phyloP scores from a whole-genome alignment of 2,329 filamentous ascomycete species.

The Aspergillus texensis region DNA sequence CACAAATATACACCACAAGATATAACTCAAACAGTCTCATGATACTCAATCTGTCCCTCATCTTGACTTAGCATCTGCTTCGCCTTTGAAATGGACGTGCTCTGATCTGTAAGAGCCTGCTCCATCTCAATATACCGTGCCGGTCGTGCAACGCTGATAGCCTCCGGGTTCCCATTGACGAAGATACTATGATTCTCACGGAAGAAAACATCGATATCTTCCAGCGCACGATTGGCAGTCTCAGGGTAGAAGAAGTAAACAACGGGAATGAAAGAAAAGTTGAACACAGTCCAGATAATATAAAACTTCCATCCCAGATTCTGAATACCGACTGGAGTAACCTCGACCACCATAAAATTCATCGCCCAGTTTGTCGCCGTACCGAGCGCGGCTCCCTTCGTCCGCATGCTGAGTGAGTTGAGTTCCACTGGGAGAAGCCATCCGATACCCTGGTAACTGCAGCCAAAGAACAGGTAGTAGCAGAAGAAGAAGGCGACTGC shows the following conservation, averaged over 20 bases:
- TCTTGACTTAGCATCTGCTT: background rate
- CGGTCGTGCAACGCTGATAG: conserved; percentile 6
- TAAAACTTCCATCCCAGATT: conserved; percentile 36
- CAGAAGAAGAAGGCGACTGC: conserved; percentile 51
- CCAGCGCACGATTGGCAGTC: conserved; percentile 32
- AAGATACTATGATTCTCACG: conserved; percentile 18
- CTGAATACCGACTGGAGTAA: conserved; percentile 35
- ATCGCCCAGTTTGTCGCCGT: conserved; percentile 36
- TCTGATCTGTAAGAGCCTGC: conserved; percentile 9
- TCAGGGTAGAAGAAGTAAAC: conserved; percentile 38
- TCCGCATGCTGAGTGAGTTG: conserved; percentile 38
- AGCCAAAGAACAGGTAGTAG: conserved; percentile 44
- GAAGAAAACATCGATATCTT: conserved; percentile 38
- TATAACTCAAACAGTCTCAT: background rate
- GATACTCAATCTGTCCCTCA: conserved; percentile 1
- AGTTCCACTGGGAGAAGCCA: conserved; percentile 42
- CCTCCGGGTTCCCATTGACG: conserved; percentile 10
- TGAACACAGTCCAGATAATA: conserved; percentile 33
- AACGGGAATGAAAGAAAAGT: conserved; percentile 30
- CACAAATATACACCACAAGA: background rate
- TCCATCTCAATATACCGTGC: conserved; percentile 15
- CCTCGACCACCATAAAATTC: conserved; percentile 39
- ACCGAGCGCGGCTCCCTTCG: conserved; percentile 35
- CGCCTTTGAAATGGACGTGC: background rate
- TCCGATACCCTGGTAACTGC: conserved; percentile 43